Evolutionary conservation across 2,329 filamentous ascomycete species (phyloP), one percentile per base, ranked within the genome.

Genomic region (Leptographium lundbergii): DNA sequence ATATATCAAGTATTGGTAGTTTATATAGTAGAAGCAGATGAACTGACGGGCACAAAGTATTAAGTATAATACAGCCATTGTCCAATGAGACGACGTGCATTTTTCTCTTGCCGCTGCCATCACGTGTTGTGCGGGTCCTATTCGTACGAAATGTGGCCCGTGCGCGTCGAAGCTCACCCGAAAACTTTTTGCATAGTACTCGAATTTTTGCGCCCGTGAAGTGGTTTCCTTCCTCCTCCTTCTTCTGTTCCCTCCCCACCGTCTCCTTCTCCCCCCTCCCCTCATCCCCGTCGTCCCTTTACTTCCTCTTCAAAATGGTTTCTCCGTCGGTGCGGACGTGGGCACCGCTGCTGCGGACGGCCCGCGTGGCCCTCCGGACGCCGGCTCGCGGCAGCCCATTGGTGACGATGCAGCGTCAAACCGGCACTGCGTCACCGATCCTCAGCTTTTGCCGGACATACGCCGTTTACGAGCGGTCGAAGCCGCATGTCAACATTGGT

Each of bases 401-500:
- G 71, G 92, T 88, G 76, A 89, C 91, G 57, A 79, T 96, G 67
- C 88, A 91, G 74, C 81, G 81, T 69, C 81, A 85, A 73, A 83
- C 81, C 70, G 60, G 56, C 45, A 47, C 29, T 22, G 79, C 80
- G 65, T 78, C 81, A 66, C 80, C 82, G 63, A 79, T 86, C 66
- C 77, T 87, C 69, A 85, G 84, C 74, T 75, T 86, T 68, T 80
- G 81, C 71, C 79, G 84, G 66, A 78, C 78, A 70, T 87, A 86
- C 67, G 84, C 84, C 62, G 79, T 80, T 60, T 99, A 88, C 72
- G 85, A 95, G 81, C 86, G 94, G 71, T 85, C 80, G 71, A 99
- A 99, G 82, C 94, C 94, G 61, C 94, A 99, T 74, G 92, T 99
- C 66, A 99, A 99, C 79, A 94, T 99, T 71, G 94, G 94, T 89